A percentile compares a stretch with the other conserved stretches of the same genome.
Conservation (phyloP, 352 stramenopile genomes). For the Pythium grandisporangium region DNA sequence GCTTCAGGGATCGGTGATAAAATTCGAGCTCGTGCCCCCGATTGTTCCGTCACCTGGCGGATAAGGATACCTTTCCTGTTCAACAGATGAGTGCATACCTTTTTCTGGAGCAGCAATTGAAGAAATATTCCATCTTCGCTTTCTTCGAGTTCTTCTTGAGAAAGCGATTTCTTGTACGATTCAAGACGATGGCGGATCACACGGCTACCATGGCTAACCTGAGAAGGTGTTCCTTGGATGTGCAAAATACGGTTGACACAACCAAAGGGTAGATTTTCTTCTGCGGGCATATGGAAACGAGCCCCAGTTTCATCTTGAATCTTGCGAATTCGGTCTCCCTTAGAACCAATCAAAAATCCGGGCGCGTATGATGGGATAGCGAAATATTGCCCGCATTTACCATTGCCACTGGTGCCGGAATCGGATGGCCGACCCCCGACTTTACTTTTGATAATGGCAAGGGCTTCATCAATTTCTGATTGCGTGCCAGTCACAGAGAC, state of each 20-base stretch:
- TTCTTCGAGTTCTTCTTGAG: too few species aligned
- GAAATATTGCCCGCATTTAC: slow-evolving; percentile 47
- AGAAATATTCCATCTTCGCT: too few species aligned
- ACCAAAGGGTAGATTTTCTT: slow-evolving; percentile 43
- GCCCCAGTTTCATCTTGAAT: slow-evolving; percentile 42
- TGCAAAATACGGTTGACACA: slow-evolving; percentile 56
- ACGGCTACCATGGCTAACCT: slow-evolving; percentile 26
- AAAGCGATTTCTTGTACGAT: too few species aligned
- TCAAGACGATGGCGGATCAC: slow-evolving; percentile 31
- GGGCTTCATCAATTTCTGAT: slow-evolving; percentile 22
- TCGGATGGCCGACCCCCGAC: slow-evolving; percentile 29
- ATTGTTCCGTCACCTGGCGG: slow-evolving; percentile 41
- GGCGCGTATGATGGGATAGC: slow-evolving; percentile 40
- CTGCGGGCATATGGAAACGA: slow-evolving; percentile 39
- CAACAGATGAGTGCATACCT: slow-evolving; percentile 39
- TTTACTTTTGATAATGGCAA: slow-evolving; percentile 24
- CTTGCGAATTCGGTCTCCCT: slow-evolving; percentile 23
- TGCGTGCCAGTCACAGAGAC: slow-evolving; percentile 31
- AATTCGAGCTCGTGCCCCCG: slow-evolving; percentile 37
- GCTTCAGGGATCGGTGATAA: slow-evolving; percentile 22
- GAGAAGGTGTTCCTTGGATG: slow-evolving; percentile 38
- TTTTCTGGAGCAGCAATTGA: slow-evolving; percentile 28
- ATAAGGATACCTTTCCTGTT: slow-evolving; percentile 36
- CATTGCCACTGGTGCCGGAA: slow-evolving; percentile 18
- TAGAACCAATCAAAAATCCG: slow-evolving; percentile 38